Evolutionary conservation across 2,329 filamentous ascomycete genomes (phyloP).

Genomic region (Ceratocystis huliohia): DNA sequence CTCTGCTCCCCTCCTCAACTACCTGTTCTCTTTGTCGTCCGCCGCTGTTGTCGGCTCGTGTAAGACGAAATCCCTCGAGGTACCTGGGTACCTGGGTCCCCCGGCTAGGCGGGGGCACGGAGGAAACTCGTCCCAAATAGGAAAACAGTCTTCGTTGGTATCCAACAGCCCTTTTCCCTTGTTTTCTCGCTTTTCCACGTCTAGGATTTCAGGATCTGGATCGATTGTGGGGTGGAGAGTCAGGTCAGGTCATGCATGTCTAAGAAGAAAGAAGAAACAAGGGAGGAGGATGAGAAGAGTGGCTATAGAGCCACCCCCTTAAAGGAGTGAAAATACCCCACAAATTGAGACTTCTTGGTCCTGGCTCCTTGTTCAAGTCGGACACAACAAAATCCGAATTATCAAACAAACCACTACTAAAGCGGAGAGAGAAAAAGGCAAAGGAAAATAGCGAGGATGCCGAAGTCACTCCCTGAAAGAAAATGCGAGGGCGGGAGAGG

Average conservation of each 20-base stretch:
- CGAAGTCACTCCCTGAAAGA: background rate
- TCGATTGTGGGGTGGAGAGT: background rate
- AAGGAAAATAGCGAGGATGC: background rate
- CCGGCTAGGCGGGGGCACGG: too few relatives aligned
- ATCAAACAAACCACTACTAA: background rate
- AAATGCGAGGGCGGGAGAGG: background rate
- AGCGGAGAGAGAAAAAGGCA: background rate
- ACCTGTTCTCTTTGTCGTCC: too few relatives aligned
- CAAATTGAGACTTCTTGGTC: background rate
- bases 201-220: slow-evolving; percentile 3
- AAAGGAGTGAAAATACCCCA: background rate
- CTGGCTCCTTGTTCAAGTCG: background rate
- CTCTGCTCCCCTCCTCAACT: background rate
- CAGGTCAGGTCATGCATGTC: slow-evolving; percentile 3
- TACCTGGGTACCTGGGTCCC: background rate
- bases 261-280: background rate
- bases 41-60: background rate
- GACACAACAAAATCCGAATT: background rate
- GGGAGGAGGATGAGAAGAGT: background rate
- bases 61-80: slow-evolving; percentile 6
- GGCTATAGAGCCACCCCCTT: background rate
- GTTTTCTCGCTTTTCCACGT: background rate
- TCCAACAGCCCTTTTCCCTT: background rate
- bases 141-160: slow-evolving; percentile 2
- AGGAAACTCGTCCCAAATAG: background rate